Conservation (phyloP, 73 alveolate species). For the Paraurostyla sp. region DNA sequence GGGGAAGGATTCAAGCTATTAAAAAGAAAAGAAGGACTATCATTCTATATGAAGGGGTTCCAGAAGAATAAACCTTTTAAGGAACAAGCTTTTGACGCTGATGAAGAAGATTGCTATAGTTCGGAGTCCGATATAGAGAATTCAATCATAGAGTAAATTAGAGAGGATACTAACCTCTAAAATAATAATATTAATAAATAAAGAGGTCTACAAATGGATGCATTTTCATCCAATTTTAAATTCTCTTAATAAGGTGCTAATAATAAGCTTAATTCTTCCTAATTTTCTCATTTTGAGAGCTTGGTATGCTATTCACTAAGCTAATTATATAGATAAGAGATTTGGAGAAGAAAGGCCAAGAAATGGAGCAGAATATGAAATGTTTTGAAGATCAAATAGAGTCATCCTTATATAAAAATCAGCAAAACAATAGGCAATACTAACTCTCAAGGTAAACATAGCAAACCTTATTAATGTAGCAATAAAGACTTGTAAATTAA, state of each 20-base stretch:
- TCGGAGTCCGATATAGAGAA: too few relatives aligned
- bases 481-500: not conserved
- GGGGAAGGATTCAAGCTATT: slow-evolving; percentile 12
- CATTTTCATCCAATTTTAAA: not conserved
- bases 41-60: slow-evolving; percentile 41
- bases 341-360: not conserved
- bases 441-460: not conserved
- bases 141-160: too few relatives aligned
- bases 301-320: too few relatives aligned
- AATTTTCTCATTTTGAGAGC: too few relatives aligned
- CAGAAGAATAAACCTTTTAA: slow-evolving; percentile 18
- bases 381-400: not conserved
- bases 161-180: not conserved
- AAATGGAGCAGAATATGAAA: not conserved
- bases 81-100: not conserved
- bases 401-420: not conserved
- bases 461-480: not conserved
- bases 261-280: too few relatives aligned
- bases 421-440: not conserved
- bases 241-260: not conserved
- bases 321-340: not conserved
- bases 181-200: not conserved
- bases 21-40: slow-evolving; percentile 10
- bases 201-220: slow-evolving; percentile 13
- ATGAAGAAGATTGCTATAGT: not conserved